phyloP scores from a whole-genome alignment of 1,284 basidiomycete species.

The Microbotryum intermedium region DNA sequence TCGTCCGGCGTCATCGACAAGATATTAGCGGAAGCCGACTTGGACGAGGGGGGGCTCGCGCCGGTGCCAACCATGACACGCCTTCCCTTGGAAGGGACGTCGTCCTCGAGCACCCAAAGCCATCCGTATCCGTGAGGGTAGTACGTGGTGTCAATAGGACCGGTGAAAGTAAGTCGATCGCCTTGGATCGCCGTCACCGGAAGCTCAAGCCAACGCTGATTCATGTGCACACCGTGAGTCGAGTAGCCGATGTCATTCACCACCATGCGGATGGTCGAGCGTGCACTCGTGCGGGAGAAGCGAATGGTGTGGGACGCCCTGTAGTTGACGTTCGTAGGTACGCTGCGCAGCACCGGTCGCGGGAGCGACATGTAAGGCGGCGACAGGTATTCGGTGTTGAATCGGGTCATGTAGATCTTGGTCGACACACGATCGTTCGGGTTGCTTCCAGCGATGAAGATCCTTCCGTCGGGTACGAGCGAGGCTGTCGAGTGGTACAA shows the following conservation, averaged over 20 bases:
- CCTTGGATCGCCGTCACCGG: conserved; percentile 33
- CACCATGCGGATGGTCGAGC: conserved; percentile 45
- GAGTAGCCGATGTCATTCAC: conserved; percentile 69
- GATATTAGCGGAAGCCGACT: no score
- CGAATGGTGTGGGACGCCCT: conserved; percentile 43
- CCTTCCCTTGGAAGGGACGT: conserved; percentile 52
- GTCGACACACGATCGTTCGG: conserved; percentile 55
- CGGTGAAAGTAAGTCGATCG: conserved; percentile 45
- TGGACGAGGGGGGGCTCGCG: no score
- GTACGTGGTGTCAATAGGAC: conserved; percentile 37
- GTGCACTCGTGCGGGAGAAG: conserved; percentile 41
- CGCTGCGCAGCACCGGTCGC: conserved; percentile 45
- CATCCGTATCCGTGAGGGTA: conserved; percentile 55
- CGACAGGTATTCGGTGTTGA: conserved; percentile 34
- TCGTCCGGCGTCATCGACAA: no score
- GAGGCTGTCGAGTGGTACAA: conserved; percentile 57
- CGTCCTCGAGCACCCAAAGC: conserved; percentile 59
- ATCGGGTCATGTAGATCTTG: neutral
- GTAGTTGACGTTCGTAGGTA: conserved; percentile 42
- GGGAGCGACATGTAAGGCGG: conserved; percentile 57
- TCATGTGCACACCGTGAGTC: conserved; percentile 55
- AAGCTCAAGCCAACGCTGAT: conserved; percentile 64
- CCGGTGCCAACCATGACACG: conserved; percentile 59
- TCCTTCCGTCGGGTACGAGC: conserved; percentile 43
- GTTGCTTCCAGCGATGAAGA: conserved; percentile 73